Base-by-base conservation (phyloP, 345 rosid genomes). In the Murraya paniculata region DNA sequence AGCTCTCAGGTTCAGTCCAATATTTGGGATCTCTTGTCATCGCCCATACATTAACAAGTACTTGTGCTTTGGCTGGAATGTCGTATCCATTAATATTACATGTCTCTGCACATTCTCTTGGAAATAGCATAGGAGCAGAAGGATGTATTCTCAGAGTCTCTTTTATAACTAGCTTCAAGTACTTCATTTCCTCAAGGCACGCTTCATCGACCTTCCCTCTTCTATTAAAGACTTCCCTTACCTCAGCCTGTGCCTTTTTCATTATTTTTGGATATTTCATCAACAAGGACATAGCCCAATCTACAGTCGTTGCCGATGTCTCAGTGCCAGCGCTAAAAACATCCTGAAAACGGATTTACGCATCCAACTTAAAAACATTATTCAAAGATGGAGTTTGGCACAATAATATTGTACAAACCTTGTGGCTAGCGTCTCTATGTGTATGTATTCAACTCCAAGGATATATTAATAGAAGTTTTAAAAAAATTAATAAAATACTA, bases 221-320 rank as follows among this genome's bases (percentile, higher is more conserved):
- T 41, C 11, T 64, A 21, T 68, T 36, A 73, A 33, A 16, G 22
- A 50, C 62, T 53, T 77, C 67, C 72, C 73, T 38, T 30, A 72
- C 74, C 75, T 82, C 38, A 1, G 64, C 78, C 27, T 80, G 86
- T 13, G 71, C 86, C 71, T 80, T 84, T 64, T 70, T 14, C 81
- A 84, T 69, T 33, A 55, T 41, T 36, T 65, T 64, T 21, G 81
- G 83, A 22, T 81, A 69, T 38, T 59, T 82, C 9, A 74, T 25
- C 45, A 86, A 19, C 62, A 82, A 83, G 0, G 85, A 71, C 81
- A 86, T 78, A 22, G 82, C 82, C 87, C 89, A 82, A 4, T 62
- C 77, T 41, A 80, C 25, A 0, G 76, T 53, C 24, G 71, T 16
- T 1, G 83, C 28, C 1, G 76, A 64, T 28, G 86, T 82, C 27